Base-by-base conservation (phyloP, 2,329 filamentous ascomycete species). In the Trichoderma pleuroti region DNA sequence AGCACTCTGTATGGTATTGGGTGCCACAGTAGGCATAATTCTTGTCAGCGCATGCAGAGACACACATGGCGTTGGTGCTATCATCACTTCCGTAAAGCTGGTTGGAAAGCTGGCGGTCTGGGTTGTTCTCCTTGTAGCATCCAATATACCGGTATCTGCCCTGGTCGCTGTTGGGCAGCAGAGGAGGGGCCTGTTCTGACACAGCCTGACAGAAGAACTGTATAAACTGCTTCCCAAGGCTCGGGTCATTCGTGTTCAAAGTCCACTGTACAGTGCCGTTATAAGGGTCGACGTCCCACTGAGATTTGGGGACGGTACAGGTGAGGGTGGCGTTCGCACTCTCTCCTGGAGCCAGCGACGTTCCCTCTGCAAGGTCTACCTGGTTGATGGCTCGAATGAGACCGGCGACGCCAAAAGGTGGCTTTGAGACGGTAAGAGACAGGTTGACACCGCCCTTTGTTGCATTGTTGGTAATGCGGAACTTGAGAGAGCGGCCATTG, bases 351-450 rank as follows among this genome's bases (percentile, higher is more conserved):
- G 78, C 77, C 1, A 90, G 78, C 1, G 80, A 78, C 0, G 84
- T 86, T 3, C 88, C 88, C 74, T 90, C 88, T 0, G 84, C 86
- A 1, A 90, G 82, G 61, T 89, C 87, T 10, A 88, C 81, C 21
- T 85, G 82, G 75, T 89, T 90, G 14, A 81, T 82, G 0, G 87
- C 85, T 24, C 83, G 81, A 49, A 90, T 82, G 26, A 89, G 83
- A 3, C 86, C 85, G n/a, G 79, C 74, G 3, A 87, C 81, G 16
- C 86, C 87, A 67, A 86, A 88, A 0, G 88, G 88, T 5, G 87
- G 86, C 75, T 90, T 90, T 0, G 87, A 90, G 3, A 90, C 86
- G 0, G 87, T 89, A 16, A 89, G 78, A 0, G 84, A 86, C 1
- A 89, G 81, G 1, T 78, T 78, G 14, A 86, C 83, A 7, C 82